Percentiles rank a stretch among this genome's conserved stretches.
Conservation (phyloP, 2,329 filamentous ascomycete genomes). For the Rhinocladiella similis region DNA sequence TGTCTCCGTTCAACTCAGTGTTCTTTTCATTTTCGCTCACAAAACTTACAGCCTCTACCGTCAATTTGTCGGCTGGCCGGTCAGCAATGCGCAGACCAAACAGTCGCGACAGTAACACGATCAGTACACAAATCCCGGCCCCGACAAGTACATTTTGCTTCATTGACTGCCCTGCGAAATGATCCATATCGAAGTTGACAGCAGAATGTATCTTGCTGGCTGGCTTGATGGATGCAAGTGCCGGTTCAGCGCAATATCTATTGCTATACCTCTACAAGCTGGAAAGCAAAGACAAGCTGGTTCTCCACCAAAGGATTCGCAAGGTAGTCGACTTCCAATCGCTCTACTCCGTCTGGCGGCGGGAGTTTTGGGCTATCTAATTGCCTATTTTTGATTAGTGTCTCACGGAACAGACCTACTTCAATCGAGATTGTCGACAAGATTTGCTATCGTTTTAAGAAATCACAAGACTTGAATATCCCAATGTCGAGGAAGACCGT, state of each 20-base stretch:
- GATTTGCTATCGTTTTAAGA: too few species aligned
- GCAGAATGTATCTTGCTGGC: neutral
- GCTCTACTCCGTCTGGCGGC: neutral
- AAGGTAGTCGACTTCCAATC: neutral
- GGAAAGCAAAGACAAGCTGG: neutral
- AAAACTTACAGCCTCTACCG: conserved; percentile 2
- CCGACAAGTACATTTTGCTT: neutral
- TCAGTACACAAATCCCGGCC: neutral
- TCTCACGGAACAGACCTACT: neutral
- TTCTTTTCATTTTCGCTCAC: neutral
- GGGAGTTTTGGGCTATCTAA: neutral
- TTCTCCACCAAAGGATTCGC: too few species aligned
- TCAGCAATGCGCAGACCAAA: conserved; percentile 27
- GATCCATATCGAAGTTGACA: neutral
- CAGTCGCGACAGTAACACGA: neutral
- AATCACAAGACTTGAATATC: too few species aligned
- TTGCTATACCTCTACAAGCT: too few species aligned
- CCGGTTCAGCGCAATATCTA: too few species aligned
- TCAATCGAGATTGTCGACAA: too few species aligned
- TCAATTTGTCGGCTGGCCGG: neutral
- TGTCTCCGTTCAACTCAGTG: neutral
- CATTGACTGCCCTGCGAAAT: neutral
- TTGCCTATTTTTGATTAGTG: neutral
- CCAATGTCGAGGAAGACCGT: too few species aligned
- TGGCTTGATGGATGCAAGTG: too few species aligned